Conservation (phyloP, 2,329 filamentous ascomycete genomes). For the Orbilia blumenaviensis region DNA sequence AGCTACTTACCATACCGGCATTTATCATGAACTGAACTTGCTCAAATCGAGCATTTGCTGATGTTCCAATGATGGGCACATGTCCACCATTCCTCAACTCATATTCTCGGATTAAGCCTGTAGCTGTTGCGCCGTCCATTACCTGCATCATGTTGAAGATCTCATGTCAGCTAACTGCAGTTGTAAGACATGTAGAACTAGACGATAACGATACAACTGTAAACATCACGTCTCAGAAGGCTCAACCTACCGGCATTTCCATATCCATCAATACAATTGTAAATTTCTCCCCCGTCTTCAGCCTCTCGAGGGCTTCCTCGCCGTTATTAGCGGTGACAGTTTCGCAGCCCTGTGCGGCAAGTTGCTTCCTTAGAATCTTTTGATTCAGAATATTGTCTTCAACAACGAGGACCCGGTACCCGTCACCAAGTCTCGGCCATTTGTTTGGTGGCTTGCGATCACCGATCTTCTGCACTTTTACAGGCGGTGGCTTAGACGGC, state of each 20-base stretch:
- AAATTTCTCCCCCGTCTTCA: constrained; percentile 27
- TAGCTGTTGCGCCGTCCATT: constrained; percentile 49
- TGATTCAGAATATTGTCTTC: constrained; percentile 76
- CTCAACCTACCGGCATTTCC: constrained; percentile 77
- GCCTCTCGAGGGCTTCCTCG: constrained; percentile 68
- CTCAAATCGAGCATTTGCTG: constrained; percentile 78
- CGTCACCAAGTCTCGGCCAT: constrained; percentile 29
- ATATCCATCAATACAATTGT: constrained; percentile 78
- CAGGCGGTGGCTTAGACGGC: constrained; percentile 30
- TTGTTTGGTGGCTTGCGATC: not conserved
- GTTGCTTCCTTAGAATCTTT: constrained; percentile 70
- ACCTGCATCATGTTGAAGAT: constrained; percentile 13
- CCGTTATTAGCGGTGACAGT: constrained; percentile 73
- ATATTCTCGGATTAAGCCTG: constrained; percentile 39
- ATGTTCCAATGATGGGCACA: constrained; percentile 84
- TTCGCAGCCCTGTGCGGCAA: constrained; percentile 70
- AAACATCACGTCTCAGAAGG: not conserved
- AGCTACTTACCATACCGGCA: constrained; percentile 72
- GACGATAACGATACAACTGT: not conserved
- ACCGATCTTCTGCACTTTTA: constrained; percentile 6
- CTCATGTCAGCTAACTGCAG: constrained; percentile 26
- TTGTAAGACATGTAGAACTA: not conserved
- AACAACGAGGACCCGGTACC: constrained; percentile 68
- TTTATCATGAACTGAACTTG: constrained; percentile 70
- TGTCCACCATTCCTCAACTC: constrained; percentile 70